A percentile compares a stretch with the other conserved stretches of the same genome.
phyloP scores from a whole-genome alignment of 1,139 yeast genomes.

The Hyphopichia khmerensis region DNA sequence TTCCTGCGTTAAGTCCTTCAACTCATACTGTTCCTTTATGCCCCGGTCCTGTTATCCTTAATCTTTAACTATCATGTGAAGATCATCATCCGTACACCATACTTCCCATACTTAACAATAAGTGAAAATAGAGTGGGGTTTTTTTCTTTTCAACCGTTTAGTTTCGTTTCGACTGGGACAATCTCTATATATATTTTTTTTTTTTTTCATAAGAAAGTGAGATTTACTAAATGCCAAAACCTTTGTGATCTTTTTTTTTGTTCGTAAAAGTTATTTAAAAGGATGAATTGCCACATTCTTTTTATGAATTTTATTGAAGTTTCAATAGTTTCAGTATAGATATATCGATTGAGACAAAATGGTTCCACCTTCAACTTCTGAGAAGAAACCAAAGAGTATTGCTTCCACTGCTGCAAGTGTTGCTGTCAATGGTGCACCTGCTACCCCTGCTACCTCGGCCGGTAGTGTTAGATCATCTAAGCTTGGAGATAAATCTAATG shows the following conservation, averaged over 20 bases:
- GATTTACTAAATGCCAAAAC: too few relatives aligned
- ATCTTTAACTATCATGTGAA: too few relatives aligned
- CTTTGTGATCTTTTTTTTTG: neutral
- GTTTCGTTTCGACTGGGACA: too few relatives aligned
- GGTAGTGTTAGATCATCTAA: neutral
- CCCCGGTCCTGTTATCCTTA: too few relatives aligned
- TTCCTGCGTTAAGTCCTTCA: too few relatives aligned
- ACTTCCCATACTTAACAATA: too few relatives aligned
- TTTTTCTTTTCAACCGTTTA: too few relatives aligned
- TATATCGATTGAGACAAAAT: neutral
- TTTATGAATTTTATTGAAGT: neutral
- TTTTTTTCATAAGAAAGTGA: too few relatives aligned
- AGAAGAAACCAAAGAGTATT: neutral
- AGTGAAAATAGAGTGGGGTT: too few relatives aligned
- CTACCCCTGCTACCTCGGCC: neutral
- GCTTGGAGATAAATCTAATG: neutral
- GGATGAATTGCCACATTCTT: neutral
- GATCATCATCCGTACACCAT: too few relatives aligned
- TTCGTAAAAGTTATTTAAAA: neutral
- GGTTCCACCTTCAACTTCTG: slow-evolving; percentile 1
- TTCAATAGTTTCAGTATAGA: neutral
- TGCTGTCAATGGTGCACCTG: neutral
- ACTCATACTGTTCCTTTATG: too few relatives aligned
- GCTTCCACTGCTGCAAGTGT: neutral
- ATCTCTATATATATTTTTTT: too few relatives aligned